Base-by-base conservation (phyloP, 441 rosid species). In the Corymbia citriodora region DNA sequence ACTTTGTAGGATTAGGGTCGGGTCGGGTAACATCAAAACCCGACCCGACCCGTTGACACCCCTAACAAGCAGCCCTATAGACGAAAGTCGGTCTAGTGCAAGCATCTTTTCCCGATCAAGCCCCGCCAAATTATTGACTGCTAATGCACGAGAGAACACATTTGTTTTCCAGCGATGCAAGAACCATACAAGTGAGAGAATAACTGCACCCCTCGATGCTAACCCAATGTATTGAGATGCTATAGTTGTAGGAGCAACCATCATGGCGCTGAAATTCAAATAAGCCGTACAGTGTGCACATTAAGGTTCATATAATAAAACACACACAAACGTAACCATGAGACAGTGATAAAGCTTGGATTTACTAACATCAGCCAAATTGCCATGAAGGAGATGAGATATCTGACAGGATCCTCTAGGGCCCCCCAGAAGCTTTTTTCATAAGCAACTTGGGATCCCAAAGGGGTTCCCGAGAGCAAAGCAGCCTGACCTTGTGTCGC, bases 391-490 rank as follows among this genome's bases (percentile, higher is more conserved):
- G 99, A 94, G 63, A 96, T 59, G 49, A 95, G 92, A 93, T 97
- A 96, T 94, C 99, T 93, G 15, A 96, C 89, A 33, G 99, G 99
- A 93, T 96, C 98, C 94, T 98, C 99, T 88, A 96, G 93, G 93
- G 99, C 98, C 90, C 98, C 95, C 99, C 96, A 97, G 48, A 96
- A 90, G 90, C 99, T 96, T 93, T 94, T 94, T 93, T 98, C 98
- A 65, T 97, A 96, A 2, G 98, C 96, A 92, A 94, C 88, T 88
- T 93, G 92, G 49, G 92, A 95, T 33, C 48, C 87, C 17, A 92
- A 87, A 40, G 93, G 87, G 74, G 93, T 89, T 89, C 91, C 93
- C 19, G 95, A 92, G 31, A 95, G 94, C 91, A 96, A 89, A 89
- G 95, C 93, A 91, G 93, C 93, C 6, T 95, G 95, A 61, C 96